phyloP scores from a whole-genome alignment of 192 early-diverging fungal species.

The Globomyces pollinis-pini region DNA sequence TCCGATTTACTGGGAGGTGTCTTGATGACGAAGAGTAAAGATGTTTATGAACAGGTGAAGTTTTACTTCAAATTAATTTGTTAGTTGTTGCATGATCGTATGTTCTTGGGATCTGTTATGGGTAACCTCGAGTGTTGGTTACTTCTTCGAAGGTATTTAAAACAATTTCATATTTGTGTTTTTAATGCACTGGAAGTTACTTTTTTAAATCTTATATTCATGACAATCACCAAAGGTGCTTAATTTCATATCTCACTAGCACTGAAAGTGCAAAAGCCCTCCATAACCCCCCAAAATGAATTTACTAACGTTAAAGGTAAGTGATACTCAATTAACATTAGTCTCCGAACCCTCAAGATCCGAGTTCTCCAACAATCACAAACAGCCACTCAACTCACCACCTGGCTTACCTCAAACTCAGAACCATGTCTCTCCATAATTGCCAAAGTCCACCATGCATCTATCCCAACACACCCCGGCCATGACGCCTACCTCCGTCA shows the following conservation, averaged over 20 bases:
- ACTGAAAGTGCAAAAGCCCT: no score
- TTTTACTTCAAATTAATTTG: slow-evolving; percentile 23
- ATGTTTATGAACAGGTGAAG: no score
- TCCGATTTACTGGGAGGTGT: slow-evolving; percentile 62
- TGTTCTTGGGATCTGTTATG: slow-evolving; percentile 41
- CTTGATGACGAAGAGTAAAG: slow-evolving; percentile 42
- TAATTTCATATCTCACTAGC: not conserved
- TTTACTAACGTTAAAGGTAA: not conserved
- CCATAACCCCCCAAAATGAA: not conserved
- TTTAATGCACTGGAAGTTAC: slow-evolving; percentile 1
- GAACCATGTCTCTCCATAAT: slow-evolving; percentile 19
- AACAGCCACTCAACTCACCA: slow-evolving; percentile 43
- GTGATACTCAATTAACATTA: not conserved
- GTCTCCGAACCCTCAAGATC: slow-evolving; percentile 51
- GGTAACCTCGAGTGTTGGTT: slow-evolving; percentile 65
- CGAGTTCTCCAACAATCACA: slow-evolving; percentile 57
- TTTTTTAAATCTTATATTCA: not conserved
- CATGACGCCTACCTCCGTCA: slow-evolving; percentile 23
- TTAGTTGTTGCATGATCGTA: slow-evolving; percentile 38
- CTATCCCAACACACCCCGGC: slow-evolving; percentile 28
- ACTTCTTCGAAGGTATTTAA: slow-evolving; percentile 50
- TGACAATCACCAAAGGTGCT: not conserved
- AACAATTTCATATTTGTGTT: no score
- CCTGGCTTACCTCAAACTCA: slow-evolving; percentile 36
- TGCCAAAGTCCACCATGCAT: slow-evolving; percentile 24